A percentile compares a stretch with the other conserved stretches of the same genome.
Evolutionary conservation across 2,329 filamentous ascomycete species (phyloP).

Genomic region (Coniochaeta hoffmannii): DNA sequence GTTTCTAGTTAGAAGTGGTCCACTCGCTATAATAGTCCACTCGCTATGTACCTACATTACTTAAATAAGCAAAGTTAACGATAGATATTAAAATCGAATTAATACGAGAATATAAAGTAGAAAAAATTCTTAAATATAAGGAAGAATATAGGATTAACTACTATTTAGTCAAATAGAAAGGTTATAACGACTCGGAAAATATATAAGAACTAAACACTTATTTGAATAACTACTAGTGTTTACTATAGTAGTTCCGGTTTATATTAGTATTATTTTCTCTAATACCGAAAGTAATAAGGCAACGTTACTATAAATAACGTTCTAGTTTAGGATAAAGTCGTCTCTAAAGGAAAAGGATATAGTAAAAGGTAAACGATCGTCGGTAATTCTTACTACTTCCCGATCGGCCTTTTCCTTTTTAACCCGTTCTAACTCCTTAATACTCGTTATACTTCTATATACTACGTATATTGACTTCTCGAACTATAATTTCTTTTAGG

Average conservation of each 20-base stretch:
- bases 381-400: neutral
- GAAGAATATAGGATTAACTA: too few species aligned
- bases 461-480: neutral
- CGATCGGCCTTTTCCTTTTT: neutral
- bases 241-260: neutral
- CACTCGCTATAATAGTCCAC: too few species aligned
- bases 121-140: too few species aligned
- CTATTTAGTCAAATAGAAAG: neutral
- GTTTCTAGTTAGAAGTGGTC: too few species aligned
- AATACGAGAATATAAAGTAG: too few species aligned
- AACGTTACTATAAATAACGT: neutral
- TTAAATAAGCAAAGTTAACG: too few species aligned
- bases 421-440: neutral
- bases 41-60: too few species aligned
- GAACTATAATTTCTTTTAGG: neutral
- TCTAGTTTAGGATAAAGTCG: neutral
- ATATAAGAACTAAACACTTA: neutral
- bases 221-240: neutral
- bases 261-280: neutral
- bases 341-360: neutral
- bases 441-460: neutral
- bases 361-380: neutral
- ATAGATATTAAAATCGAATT: too few species aligned
- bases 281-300: neutral
- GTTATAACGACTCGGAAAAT: neutral